phyloP scores from a whole-genome alignment of 2,329 filamentous ascomycete genomes.

The Chalaropsis thielavioides region DNA sequence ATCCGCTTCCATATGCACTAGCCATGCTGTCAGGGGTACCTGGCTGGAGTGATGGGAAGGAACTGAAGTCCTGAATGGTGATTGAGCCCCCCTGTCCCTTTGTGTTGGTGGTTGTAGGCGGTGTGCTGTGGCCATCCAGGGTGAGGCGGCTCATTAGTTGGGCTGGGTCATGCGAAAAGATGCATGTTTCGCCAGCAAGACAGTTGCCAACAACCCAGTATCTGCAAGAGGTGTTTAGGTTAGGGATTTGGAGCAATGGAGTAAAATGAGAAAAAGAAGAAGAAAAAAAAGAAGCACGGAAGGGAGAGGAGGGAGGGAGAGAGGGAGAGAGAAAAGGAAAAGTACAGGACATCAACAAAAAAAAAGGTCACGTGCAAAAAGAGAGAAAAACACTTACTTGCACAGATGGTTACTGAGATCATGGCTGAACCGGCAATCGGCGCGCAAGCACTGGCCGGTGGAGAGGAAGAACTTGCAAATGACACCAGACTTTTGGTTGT shows the following conservation, averaged over 20 bases:
- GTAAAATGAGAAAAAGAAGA: not conserved
- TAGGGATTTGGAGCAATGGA: conserved; percentile 20
- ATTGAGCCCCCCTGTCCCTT: conserved; percentile 48
- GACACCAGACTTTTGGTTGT: conserved; percentile 65
- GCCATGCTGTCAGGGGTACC: conserved; percentile 43
- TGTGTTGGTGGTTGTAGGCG: conserved; percentile 32
- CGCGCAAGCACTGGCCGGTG: conserved; percentile 85
- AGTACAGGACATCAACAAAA: not conserved
- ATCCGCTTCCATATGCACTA: conserved; percentile 27
- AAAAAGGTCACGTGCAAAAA: conserved; percentile 18
- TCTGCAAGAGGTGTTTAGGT: conserved; percentile 30
- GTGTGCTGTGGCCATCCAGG: conserved; percentile 50
- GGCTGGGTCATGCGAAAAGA: conserved; percentile 92
- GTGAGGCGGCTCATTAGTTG: conserved; percentile 69
- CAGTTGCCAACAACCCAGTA: conserved; percentile 97
- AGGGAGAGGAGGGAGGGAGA: not conserved
- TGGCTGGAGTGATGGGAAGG: conserved; percentile 64
- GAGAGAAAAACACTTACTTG: conserved; percentile 55
- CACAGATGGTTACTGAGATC: conserved; percentile 91
- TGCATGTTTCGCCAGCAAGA: conserved; percentile 80
- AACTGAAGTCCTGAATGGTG: conserved; percentile 68
- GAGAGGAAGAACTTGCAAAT: conserved; percentile 97
- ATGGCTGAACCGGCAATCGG: conserved; percentile 94
- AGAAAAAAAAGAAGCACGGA: conserved; percentile 15
- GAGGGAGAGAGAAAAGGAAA: no score